A percentile compares a stretch with the other conserved stretches of the same genome.
Conservation (phyloP, 1,284 basidiomycete species). For the Marasmius fiardii region DNA sequence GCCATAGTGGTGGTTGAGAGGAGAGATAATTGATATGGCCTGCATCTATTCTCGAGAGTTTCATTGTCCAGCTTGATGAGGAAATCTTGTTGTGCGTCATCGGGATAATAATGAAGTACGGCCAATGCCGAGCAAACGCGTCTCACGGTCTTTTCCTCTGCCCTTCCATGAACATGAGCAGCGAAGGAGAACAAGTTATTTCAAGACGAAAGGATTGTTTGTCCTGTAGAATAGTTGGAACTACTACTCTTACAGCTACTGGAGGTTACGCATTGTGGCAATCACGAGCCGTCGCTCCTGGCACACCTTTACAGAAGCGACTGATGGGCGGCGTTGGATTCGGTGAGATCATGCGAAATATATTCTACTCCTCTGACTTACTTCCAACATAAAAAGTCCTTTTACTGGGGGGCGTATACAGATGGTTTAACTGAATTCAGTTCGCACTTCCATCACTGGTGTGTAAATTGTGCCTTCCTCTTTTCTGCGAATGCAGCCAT, state of each 20-base stretch:
- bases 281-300: slow-evolving; percentile 43
- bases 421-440: slow-evolving; percentile 30
- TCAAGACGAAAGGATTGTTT: slow-evolving; percentile 37
- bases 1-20: slow-evolving; percentile 3
- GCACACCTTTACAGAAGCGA: slow-evolving; percentile 41
- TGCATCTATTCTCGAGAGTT: no score
- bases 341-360: slow-evolving; percentile 31
- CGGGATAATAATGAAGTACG: not conserved
- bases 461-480: slow-evolving; percentile 82
- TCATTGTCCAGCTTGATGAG: not conserved
- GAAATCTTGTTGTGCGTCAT: not conserved
- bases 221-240: slow-evolving; percentile 49
- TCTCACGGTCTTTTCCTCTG: not conserved
- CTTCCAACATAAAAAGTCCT: slow-evolving; percentile 20
- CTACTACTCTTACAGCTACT: slow-evolving; percentile 42
- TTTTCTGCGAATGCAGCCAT: slow-evolving; percentile 99
- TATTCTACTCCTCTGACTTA: not conserved
- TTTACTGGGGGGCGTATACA: slow-evolving; percentile 34
- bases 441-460: slow-evolving; percentile 35
- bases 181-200: slow-evolving; percentile 9
- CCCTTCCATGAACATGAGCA: slow-evolving; percentile 2
- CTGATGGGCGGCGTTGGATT: slow-evolving; percentile 46
- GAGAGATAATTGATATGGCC: not conserved
- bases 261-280: slow-evolving; percentile 51
- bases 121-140: not conserved